Conservation (phyloP, 2,329 filamentous ascomycete species). For the Catunica adiposa region DNA sequence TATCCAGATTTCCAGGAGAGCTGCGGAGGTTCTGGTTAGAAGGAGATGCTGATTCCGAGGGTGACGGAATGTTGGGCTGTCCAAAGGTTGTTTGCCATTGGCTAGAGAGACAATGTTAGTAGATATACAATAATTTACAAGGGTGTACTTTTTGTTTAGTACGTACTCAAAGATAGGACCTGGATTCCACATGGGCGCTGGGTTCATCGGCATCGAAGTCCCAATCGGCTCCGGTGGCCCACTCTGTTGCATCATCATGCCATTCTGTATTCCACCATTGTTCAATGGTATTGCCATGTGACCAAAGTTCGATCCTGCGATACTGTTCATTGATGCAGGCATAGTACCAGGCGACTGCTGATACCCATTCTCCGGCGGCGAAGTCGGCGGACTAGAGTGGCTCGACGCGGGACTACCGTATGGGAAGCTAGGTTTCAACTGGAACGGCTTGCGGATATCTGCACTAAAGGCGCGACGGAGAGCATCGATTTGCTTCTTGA, state of each 20-base stretch:
- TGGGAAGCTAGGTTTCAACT: conserved; percentile 73
- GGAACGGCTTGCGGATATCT: conserved; percentile 69
- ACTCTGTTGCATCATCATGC: conserved; percentile 20
- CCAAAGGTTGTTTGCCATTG: conserved; percentile 95
- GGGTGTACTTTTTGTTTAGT: not conserved
- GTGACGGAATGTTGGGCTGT: conserved; percentile 7
- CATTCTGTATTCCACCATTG: conserved; percentile 18
- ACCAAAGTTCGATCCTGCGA: conserved; percentile 5
- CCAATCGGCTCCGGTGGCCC: conserved; percentile 40
- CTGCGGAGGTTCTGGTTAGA: conserved; percentile 18
- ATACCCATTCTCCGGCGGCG: conserved; percentile 17
- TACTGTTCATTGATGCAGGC: conserved; percentile 5
- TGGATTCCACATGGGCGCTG: conserved; percentile 64
- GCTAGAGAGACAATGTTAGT: conserved; percentile 28
- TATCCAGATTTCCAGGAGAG: conserved; percentile 8
- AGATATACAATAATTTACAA: not conserved
- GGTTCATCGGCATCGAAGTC: conserved; percentile 19
- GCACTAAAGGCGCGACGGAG: conserved; percentile 83
- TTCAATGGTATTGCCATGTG: conserved; percentile 4
- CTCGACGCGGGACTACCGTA: conserved; percentile 61
- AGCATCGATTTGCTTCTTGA: conserved; percentile 77
- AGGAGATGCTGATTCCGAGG: conserved; percentile 29
- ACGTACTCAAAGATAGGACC: conserved; percentile 79
- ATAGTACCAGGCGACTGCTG: conserved; percentile 8
- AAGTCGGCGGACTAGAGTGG: conserved; percentile 45